Evolutionary conservation across 352 stramenopile genomes (phyloP).

Genomic region (Peronospora farinosa): DNA sequence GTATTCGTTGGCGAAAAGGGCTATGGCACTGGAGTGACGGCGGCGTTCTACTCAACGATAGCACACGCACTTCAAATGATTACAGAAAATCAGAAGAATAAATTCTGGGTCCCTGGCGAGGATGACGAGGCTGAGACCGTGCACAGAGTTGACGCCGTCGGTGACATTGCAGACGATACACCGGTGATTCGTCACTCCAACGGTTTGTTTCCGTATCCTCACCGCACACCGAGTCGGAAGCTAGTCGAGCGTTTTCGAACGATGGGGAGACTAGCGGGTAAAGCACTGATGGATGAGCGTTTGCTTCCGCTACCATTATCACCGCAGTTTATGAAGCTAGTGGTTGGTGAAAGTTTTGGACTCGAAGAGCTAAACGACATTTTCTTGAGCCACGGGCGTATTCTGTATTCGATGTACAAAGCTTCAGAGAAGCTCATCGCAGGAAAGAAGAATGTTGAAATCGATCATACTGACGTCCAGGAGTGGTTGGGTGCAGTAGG

Average conservation of each 20-base stretch:
- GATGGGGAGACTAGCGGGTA: constrained; percentile 74
- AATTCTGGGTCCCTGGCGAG: constrained; percentile 59
- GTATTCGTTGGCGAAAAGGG: constrained; percentile 82
- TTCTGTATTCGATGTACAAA: constrained; percentile 52
- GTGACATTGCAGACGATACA: constrained; percentile 25
- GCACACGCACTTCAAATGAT: constrained; percentile 57
- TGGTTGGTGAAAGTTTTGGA: constrained; percentile 54
- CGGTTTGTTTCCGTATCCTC: constrained; percentile 67
- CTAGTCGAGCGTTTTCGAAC: constrained; percentile 71
- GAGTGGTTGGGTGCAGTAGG: constrained; percentile 63
- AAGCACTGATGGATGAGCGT: constrained; percentile 77
- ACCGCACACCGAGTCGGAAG: constrained; percentile 24
- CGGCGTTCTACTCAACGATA: constrained; percentile 78
- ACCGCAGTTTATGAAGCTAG: constrained; percentile 67
- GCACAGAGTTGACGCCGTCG: constrained; percentile 7
- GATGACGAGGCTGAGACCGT: constrained; percentile 27
- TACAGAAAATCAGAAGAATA: constrained; percentile 37
- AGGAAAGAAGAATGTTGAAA: constrained; percentile 33
- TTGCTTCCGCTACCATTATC: constrained; percentile 70
- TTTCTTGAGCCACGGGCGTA: constrained; percentile 58
- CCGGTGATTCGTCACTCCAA: constrained; percentile 71
- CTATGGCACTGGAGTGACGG: constrained; percentile 79
- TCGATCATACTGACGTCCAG: constrained; percentile 42
- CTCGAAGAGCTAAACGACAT: constrained; percentile 49
- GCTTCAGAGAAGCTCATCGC: constrained; percentile 29